Evolutionary conservation across 495 filamentous ascomycete genomes (phyloP), one percentile per base, ranked within the genome.

Genomic region (Daldinia decipiens): DNA sequence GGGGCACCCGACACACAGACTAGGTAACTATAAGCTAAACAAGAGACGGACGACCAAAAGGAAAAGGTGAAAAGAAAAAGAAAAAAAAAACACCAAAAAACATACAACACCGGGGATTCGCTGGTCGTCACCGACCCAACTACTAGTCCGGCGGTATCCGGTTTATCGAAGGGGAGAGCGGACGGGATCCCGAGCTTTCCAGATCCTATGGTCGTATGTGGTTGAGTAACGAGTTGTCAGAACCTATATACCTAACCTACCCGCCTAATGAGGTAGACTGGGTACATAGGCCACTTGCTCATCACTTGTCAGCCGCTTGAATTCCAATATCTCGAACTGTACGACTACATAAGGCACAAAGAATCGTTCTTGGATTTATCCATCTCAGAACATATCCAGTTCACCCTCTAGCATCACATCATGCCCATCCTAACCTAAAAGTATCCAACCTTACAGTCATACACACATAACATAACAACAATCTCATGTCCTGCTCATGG

Each of bases 161-260:
- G 67, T 47, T 70, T 70, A 60, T 70, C 67, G 6, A 17, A 17
- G 78, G 40, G 80, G 74, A 81, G 81, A 84, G 79, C 82, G 76
- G 80, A 84, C 82, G 80, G 82, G 81, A 80, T 80, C 77, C 79
- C 81, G 78, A 79, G 74, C 79, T 77, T 59, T 82, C 80, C 68
- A 77, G 59, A 77, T 70, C 74, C 65, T 82, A 78, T 83, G 82
- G 81, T 80, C 80, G 81, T 81, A 83, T 70, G 74, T 76, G 65
- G 8, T 24, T 11, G 43, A 47, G 13, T 12, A 19, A 12, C 8
- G 17, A 12, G 43, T 47, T 47, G 19, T 47, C 24, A 47, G 3
- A 8, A 24, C 19, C 21, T 47, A 47, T 47, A 47, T 36, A 13
- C 34, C 6, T 3, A 45, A 45, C 40, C 40, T 3, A 21, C 40